Base-by-base conservation (phyloP, 1,284 basidiomycete species). In the Cryptococcus jaspeensis region DNA sequence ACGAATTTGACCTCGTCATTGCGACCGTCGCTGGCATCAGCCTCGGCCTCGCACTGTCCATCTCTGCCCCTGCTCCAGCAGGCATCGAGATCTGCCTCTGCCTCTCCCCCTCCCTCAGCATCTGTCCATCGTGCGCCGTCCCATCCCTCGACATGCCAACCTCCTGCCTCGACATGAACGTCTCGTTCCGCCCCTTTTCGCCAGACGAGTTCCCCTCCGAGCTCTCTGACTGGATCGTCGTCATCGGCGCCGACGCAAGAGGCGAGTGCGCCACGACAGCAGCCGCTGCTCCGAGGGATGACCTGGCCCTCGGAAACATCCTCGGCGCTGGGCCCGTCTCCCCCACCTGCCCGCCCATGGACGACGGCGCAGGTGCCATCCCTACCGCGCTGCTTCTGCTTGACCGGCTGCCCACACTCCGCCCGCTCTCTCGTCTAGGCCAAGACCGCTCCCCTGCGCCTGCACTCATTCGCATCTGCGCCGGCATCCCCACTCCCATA, bases 1-100 rank as follows among this genome's bases (percentile, higher is more conserved):
- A 50, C 0, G 67, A 69, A 41, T 65, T 69, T 4, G 64, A 69
- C 46, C 71, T 50, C n/a, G 62, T 67, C 72, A 74, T 74, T 0
- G 65, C 64, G 16, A 73, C 64, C 2, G 66, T 64, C 22, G 57
- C 15, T 18, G 55, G 16, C 48, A 51, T 22, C 28, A 50, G 15
- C 41, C 37, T 44, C 35, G 35, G 38, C 32, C 28, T 41, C 12
- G 39, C 40, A 5, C 15, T 40, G 22, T 18, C 50, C 32, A 39
- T 37, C 15, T 36, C 28, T 44, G 15, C 43, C 43, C 20, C 13
- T 22, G 20, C 9, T 32, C 46, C 32, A 28, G 46, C 9, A 16
- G 25, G 16, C 38, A n/a, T 46, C 47, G 32, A 46, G 43, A 8
- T 52, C 35, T 28, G 28, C 28, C 28, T 32, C 28, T 32, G 28